These are phyloP conservation scores for Epichloe sibirici DNA, from an alignment of 2,329 filamentous ascomycete species.

Conservation along the genomic window DNA sequence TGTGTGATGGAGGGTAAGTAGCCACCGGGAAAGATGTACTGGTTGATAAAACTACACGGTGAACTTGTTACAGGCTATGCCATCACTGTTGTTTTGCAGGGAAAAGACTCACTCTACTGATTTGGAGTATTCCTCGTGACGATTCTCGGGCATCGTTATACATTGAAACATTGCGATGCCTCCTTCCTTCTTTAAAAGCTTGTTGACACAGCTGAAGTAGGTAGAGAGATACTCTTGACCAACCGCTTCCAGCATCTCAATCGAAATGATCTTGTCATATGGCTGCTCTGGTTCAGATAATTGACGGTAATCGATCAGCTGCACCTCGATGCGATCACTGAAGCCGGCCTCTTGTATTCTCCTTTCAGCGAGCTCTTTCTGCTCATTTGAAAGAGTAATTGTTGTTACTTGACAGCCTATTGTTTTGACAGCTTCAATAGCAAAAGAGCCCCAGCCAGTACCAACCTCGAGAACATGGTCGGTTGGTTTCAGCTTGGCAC, in stretches of 20 bases:
- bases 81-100: not conserved
- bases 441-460: constrained; percentile 64
- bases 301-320: constrained; percentile 56
- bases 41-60: constrained; percentile 49
- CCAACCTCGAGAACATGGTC: constrained; percentile 67
- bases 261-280: constrained; percentile 62
- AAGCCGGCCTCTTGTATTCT: constrained; percentile 50
- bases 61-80: constrained; percentile 2
- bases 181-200: constrained; percentile 50
- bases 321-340: constrained; percentile 47
- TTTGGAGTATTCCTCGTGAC: constrained; percentile 53
- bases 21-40: constrained; percentile 70
- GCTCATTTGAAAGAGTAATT: constrained; percentile 55
- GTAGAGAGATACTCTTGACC: constrained; percentile 53
- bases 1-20: constrained; percentile 50
- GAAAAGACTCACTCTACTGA: constrained; percentile 42
- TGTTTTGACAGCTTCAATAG: constrained; percentile 52
- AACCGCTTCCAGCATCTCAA: constrained; percentile 69
- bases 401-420: constrained; percentile 59
- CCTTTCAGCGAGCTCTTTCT: constrained; percentile 54
- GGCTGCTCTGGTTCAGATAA: constrained; percentile 38
- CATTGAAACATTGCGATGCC: constrained; percentile 63
- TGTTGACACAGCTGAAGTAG: constrained; percentile 54
- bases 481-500: constrained; percentile 46
- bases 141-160: constrained; percentile 62